A percentile compares a stretch with the other conserved stretches of the same genome.
These are phyloP conservation scores for Calonectria hongkongensis DNA, from an alignment of 2,329 filamentous ascomycete species.

Conservation along the genomic window DNA sequence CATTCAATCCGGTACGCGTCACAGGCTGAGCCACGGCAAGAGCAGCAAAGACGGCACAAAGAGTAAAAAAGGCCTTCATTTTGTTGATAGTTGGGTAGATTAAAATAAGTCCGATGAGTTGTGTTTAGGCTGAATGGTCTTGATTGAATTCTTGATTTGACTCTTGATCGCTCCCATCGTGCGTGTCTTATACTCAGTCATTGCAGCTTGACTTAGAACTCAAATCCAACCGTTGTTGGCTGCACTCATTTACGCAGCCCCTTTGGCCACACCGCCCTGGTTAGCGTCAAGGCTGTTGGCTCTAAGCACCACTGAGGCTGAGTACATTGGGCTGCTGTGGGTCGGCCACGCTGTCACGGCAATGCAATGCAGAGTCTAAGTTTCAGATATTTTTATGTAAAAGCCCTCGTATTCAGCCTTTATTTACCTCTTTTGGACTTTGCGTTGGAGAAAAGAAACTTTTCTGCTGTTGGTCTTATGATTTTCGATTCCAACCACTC, in stretches of 20 bases:
- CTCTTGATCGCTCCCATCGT: background rate
- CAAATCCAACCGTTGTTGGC: background rate
- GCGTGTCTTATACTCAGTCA: background rate
- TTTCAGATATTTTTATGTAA: constrained; percentile 21
- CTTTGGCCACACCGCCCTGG: constrained; percentile 5
- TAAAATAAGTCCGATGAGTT: background rate
- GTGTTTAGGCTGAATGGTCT: too few relatives aligned
- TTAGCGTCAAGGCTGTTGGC: constrained; percentile 11
- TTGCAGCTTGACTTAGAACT: background rate
- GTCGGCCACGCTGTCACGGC: constrained; percentile 9
- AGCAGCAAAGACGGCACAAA: background rate
- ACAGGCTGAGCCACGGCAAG: background rate
- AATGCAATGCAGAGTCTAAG: constrained; percentile 13
- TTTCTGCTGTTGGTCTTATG: constrained; percentile 11
- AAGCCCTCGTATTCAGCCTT: background rate
- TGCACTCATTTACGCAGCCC: background rate
- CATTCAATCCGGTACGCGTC: background rate
- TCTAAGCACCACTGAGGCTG: background rate
- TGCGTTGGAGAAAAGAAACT: background rate
- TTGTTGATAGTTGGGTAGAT: background rate
- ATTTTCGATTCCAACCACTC: background rate
- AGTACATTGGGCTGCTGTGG: constrained; percentile 2
- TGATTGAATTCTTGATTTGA: background rate
- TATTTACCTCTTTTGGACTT: background rate
- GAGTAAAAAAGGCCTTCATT: background rate